Evolutionary conservation across 2,329 filamentous ascomycete species (phyloP), one percentile per base, ranked within the genome.

Genomic region (Trichoderma atroviride): DNA sequence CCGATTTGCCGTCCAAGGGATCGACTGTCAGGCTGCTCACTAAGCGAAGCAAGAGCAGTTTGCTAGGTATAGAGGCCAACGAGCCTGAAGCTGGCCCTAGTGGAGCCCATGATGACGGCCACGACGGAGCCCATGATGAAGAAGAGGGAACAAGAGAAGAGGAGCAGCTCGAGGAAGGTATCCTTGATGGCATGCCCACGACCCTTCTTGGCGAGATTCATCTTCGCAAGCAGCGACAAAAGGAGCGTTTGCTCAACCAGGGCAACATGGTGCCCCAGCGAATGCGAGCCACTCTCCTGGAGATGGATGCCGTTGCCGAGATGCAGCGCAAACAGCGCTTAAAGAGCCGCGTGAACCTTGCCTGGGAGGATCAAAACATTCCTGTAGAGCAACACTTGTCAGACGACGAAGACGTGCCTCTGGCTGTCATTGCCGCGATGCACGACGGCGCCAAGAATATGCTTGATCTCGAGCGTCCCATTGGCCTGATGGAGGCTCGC

Each of bases 181-280:
- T 83, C 1, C 91, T 88, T 72, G 85, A 89, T 65, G 93, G 92
- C 0, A 87, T 90, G 4, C 96, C 96, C 0, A 97, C 94, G 0
- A 99, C 96, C 0, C 85, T 99, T 0, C 87, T 99, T 29, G 96
- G 96, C 0, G 96, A 99, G 78, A 84, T 99, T 9, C 93, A 97
- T 77, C 82, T 97, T 72, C 91, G 96, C 62, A 98, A 99, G 78
- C 90, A 92, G 70, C 92, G 97, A 74, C 91, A 96, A 75, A 94
- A 93, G 79, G 85, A 90, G 71, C 89, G 96, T 43, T 96, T 91
- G 35, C 78, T 79, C 69, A 87, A 89, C 27, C 85, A 90, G 27
- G 84, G 87, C 37, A 88, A 85, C 56, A 80, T 81, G 2, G 84
- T 84, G 73, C 90, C 91, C 24, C 89, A 91, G 67, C 19, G 94